Conservation (phyloP, 2,329 filamentous ascomycete species). For the Colletotrichum lupini region DNA sequence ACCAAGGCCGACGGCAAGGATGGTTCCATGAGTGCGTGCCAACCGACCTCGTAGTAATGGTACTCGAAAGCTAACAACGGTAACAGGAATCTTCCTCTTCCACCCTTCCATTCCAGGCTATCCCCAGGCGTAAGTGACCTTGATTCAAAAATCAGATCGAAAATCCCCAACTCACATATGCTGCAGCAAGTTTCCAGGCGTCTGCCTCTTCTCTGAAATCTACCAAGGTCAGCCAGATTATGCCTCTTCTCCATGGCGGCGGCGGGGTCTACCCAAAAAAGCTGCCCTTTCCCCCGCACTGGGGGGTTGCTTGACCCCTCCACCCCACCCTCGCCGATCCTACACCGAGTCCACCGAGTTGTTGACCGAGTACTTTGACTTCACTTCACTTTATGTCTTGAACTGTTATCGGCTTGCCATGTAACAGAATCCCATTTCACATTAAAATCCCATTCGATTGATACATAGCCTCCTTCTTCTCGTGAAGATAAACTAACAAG, state of each 20-base stretch:
- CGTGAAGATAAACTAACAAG: not conserved
- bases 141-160: not conserved
- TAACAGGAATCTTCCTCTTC: conserved; percentile 85
- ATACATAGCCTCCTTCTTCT: not conserved
- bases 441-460: not conserved
- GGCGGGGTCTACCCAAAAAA: conserved; percentile 2
- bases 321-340: not conserved
- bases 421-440: not conserved
- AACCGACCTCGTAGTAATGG: too few species aligned
- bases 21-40: conserved; percentile 60
- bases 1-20: conserved; percentile 64
- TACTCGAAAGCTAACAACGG: too few species aligned
- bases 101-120: conserved; percentile 88
- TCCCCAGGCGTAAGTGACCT: conserved; percentile 76
- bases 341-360: conserved; percentile 2
- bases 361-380: not conserved
- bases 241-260: conserved; percentile 15
- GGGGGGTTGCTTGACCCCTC: conserved; percentile 19
- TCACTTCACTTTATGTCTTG: not conserved
- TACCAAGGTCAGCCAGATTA: conserved; percentile 79
- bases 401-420: not conserved
- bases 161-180: not conserved
- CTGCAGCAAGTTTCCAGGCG: conserved; percentile 78
- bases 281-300: conserved; percentile 2
- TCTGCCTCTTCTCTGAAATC: conserved; percentile 92